A percentile compares a stretch with the other conserved stretches of the same genome.
Conservation (phyloP, 1,139 yeast species). For the Debaryomyces fabryi region DNA sequence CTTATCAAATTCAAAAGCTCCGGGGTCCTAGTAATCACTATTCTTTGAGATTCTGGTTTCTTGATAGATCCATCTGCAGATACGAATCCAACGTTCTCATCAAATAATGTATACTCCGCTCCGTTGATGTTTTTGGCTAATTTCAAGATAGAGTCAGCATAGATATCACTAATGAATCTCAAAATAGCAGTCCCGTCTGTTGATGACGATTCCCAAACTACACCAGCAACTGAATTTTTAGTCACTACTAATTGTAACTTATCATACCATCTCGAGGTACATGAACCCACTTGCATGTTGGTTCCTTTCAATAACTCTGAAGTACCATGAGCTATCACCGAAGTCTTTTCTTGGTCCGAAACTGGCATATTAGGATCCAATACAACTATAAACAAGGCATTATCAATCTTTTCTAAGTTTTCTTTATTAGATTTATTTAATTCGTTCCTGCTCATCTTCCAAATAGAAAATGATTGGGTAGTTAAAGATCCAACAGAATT, state of each 20-base stretch:
- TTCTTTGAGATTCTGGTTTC: constrained; percentile 46
- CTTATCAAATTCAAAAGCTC: constrained; percentile 54
- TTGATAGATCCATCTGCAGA: constrained; percentile 35
- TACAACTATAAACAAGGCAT: constrained; percentile 68
- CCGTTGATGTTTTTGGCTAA: constrained; percentile 74
- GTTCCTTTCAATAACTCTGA: constrained; percentile 52
- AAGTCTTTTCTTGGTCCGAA: constrained; percentile 51
- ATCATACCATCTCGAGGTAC: constrained; percentile 81
- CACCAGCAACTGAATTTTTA: constrained; percentile 70
- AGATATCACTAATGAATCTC: constrained; percentile 72
- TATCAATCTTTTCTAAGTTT: constrained; percentile 54
- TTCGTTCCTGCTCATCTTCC: constrained; percentile 62
- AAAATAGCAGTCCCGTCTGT: constrained; percentile 79
- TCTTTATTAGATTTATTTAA: constrained; percentile 48
- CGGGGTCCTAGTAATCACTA: constrained; percentile 55
- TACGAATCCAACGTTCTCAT: constrained; percentile 36
- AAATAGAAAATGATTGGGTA: constrained; percentile 62
- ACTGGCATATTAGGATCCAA: constrained; percentile 60
- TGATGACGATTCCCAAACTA: constrained; percentile 74
- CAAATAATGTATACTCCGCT: constrained; percentile 68
- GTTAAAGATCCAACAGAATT: constrained; percentile 72
- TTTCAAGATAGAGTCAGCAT: constrained; percentile 72
- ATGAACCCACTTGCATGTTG: constrained; percentile 72
- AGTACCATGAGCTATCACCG: constrained; percentile 64
- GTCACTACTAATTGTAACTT: constrained; percentile 72